Evolutionary conservation across 1,284 basidiomycete species (phyloP).

Genomic region (Naganishia sp.): DNA sequence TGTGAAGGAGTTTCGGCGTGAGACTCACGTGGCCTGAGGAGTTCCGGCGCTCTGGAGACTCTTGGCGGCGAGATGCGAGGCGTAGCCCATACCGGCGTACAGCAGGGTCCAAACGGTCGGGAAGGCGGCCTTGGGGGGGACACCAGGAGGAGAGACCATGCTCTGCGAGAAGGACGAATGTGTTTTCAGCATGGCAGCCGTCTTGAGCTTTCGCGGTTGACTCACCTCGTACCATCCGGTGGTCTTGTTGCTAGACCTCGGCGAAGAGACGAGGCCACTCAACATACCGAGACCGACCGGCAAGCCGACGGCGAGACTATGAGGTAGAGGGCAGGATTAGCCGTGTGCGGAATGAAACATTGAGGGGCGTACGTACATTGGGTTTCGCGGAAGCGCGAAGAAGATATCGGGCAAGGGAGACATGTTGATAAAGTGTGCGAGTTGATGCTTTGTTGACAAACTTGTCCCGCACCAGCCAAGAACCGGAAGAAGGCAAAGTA

Average conservation of each 20-base stretch:
- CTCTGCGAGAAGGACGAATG: constrained; percentile 45
- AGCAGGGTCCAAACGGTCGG: constrained; percentile 65
- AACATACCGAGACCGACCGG: constrained; percentile 63
- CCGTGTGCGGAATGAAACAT: not conserved
- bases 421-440: constrained; percentile 37
- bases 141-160: constrained; percentile 56
- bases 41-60: constrained; percentile 59
- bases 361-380: constrained; percentile 45
- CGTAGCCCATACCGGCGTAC: constrained; percentile 67
- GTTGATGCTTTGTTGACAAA: not conserved
- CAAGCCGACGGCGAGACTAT: constrained; percentile 56
- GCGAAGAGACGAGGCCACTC: constrained; percentile 59
- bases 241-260: constrained; percentile 52
- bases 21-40: constrained; percentile 55
- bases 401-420: constrained; percentile 56
- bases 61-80: constrained; percentile 66
- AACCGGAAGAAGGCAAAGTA: not conserved
- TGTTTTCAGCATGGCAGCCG: not conserved
- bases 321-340: not conserved
- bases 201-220: too few species aligned
- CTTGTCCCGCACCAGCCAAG: too few species aligned
- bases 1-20: not conserved
- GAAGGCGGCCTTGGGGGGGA: constrained; percentile 61
- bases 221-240: constrained; percentile 64
- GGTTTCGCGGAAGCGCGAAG: constrained; percentile 63